Conservation (phyloP, 2,329 filamentous ascomycete species). For the Macrophomina pseudophaseolina region DNA sequence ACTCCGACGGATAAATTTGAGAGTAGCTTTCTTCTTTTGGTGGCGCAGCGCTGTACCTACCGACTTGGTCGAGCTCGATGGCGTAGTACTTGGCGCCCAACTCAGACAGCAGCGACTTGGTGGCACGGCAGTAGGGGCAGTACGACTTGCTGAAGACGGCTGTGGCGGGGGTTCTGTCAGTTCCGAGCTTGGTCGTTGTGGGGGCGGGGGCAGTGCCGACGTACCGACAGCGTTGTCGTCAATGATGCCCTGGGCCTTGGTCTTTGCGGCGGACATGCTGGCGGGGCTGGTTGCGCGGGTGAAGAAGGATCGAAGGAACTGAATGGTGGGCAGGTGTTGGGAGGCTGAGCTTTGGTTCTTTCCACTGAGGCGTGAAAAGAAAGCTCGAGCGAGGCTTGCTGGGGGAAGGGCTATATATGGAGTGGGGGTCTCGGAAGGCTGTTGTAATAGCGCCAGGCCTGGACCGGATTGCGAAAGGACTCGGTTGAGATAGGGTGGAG, state of each 20-base stretch:
- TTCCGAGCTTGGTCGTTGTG: neutral
- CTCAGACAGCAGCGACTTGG: conserved; percentile 75
- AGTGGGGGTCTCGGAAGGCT: neutral
- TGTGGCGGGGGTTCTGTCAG: conserved; percentile 38
- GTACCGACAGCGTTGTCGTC: conserved; percentile 84
- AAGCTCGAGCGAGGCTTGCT: conserved; percentile 1
- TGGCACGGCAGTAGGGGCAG: conserved; percentile 87
- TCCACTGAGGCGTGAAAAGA: neutral
- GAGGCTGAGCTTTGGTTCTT: neutral
- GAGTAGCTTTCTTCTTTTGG: no score
- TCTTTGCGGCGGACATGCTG: conserved; percentile 81
- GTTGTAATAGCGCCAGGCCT: conserved; percentile 18
- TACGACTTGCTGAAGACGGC: conserved; percentile 97
- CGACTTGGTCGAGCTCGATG: conserved; percentile 83
- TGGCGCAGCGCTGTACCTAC: conserved; percentile 58
- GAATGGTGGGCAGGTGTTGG: conserved; percentile 55
- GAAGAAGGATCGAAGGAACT: conserved; percentile 76
- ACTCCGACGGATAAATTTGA: neutral
- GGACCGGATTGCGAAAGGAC: conserved; percentile 19
- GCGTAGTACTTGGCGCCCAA: conserved; percentile 73
- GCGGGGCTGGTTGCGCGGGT: conserved; percentile 62
- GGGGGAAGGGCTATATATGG: conserved; percentile 13
- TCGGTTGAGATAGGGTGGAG: neutral
- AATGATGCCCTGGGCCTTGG: conserved; percentile 85
- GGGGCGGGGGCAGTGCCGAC: conserved; percentile 37